phyloP scores from a whole-genome alignment of 495 filamentous ascomycete genomes.

The Tuber brumale region DNA sequence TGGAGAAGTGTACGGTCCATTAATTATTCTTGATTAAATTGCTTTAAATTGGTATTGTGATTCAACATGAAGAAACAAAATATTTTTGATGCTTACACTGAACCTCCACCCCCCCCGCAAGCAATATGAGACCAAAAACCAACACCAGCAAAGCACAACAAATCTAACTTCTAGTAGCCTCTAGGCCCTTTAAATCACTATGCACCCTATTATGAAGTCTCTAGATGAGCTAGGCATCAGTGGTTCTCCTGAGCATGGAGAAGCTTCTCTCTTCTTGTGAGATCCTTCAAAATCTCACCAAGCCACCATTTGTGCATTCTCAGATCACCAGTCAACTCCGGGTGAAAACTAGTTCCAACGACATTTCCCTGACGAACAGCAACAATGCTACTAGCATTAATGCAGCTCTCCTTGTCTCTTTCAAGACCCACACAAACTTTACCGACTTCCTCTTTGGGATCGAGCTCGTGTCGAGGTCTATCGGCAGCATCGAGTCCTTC shows the following conservation, averaged over 20 bases:
- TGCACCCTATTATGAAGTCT: background rate
- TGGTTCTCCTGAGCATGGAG: background rate
- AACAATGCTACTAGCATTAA: constrained; percentile 60
- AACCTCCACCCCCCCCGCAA: background rate
- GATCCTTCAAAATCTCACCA: constrained; percentile 54
- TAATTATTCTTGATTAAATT: background rate
- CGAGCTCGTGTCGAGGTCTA: constrained; percentile 9
- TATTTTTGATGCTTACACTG: background rate
- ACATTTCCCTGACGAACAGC: constrained; percentile 90
- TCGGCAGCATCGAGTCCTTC: constrained; percentile 46
- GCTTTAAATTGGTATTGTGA: background rate
- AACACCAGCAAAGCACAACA: background rate
- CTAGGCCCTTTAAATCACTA: background rate
- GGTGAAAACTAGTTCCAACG: constrained; percentile 94
- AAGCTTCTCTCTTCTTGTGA: constrained; percentile 36
- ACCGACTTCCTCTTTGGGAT: constrained; percentile 7
- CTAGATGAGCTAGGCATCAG: background rate
- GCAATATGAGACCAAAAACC: background rate
- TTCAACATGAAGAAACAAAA: background rate
- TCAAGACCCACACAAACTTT: constrained; percentile 37
- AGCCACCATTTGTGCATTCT: constrained; percentile 96
- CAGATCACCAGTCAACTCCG: constrained; percentile 81
- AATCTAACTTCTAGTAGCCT: background rate
- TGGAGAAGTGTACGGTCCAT: background rate
- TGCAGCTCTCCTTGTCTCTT: constrained; percentile 47